Percentiles rank a stretch among this genome's conserved stretches.
phyloP scores from a whole-genome alignment of 352 stramenopile species.

The Globisporangium heterothallicum region DNA sequence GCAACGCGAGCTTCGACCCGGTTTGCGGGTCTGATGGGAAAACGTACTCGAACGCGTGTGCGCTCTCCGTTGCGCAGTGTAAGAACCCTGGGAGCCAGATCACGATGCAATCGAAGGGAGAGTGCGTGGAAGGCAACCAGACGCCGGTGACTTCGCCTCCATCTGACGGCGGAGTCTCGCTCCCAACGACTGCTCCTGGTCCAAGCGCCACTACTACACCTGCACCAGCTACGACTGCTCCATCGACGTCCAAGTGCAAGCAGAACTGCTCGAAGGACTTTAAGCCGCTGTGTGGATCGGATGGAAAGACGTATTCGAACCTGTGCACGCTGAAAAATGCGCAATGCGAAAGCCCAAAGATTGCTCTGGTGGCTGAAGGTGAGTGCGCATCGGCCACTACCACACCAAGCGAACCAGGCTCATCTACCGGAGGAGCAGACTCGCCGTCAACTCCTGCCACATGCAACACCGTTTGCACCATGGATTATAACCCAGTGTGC shows the following conservation, averaged over 20 bases:
- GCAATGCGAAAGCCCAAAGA: constrained; percentile 20
- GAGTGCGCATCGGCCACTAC: neutral
- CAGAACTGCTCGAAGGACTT: constrained; percentile 9
- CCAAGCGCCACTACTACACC: neutral
- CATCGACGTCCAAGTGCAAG: constrained; percentile 2
- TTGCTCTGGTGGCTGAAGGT: neutral
- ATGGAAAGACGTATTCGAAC: constrained; percentile 19
- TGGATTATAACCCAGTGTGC: constrained; percentile 14
- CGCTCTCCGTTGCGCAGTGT: constrained; percentile 6
- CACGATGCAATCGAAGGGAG: neutral
- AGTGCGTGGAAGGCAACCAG: neutral
- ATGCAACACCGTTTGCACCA: neutral
- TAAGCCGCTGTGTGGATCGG: constrained; percentile 6
- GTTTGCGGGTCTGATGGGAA: constrained; percentile 31
- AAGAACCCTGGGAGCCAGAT: constrained; percentile 1
- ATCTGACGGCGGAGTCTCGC: neutral
- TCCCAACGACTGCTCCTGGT: neutral
- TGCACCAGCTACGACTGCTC: neutral
- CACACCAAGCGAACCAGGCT: neutral
- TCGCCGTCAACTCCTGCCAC: neutral
- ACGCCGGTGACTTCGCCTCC: neutral
- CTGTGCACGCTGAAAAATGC: constrained; percentile 20
- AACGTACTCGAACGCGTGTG: constrained; percentile 19
- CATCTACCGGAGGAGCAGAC: neutral
- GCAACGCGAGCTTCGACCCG: neutral